A percentile compares a stretch with the other conserved stretches of the same genome.
These are phyloP conservation scores for Sarocladiaceae sp. DNA, from an alignment of 2,329 filamentous ascomycete species.

Conservation along the genomic window DNA sequence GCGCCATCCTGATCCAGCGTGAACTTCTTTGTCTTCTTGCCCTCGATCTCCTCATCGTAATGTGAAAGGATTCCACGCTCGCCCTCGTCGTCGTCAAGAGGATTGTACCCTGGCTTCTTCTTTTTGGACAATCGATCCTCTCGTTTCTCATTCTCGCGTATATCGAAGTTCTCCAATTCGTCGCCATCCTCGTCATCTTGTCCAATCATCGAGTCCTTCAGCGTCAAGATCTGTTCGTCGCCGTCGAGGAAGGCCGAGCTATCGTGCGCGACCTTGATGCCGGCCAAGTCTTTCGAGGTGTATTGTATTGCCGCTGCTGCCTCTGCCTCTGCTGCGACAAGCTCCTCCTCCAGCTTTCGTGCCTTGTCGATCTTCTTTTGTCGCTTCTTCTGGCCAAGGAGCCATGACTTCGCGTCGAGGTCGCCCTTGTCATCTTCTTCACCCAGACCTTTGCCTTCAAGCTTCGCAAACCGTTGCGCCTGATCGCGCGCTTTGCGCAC, in stretches of 20 bases:
- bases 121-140: slow-evolving; percentile 80
- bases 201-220: slow-evolving; percentile 82
- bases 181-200: slow-evolving; percentile 82
- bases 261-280: slow-evolving; percentile 88
- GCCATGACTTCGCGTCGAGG: slow-evolving; percentile 77
- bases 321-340: slow-evolving; percentile 66
- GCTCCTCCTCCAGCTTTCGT: slow-evolving; percentile 65
- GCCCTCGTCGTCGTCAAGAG: slow-evolving; percentile 62
- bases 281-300: slow-evolving; percentile 77
- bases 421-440: slow-evolving; percentile 62
- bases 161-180: slow-evolving; percentile 72
- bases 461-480: slow-evolving; percentile 65
- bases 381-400: slow-evolving; percentile 84
- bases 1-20: slow-evolving; percentile 76
- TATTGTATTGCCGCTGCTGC: slow-evolving; percentile 62
- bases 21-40: slow-evolving; percentile 83
- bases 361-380: slow-evolving; percentile 85
- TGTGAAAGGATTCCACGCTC: slow-evolving; percentile 70
- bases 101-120: slow-evolving; percentile 83
- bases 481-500: slow-evolving; percentile 83
- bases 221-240: slow-evolving; percentile 81
- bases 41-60: slow-evolving; percentile 91
- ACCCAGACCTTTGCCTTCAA: slow-evolving; percentile 79
- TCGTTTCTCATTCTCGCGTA: slow-evolving; percentile 66
- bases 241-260: slow-evolving; percentile 72